A percentile compares a stretch with the other conserved stretches of the same genome.
These are phyloP conservation scores for Nannizziopsis arthrosporioides DNA, from an alignment of 2,329 filamentous ascomycete species.

Conservation along the genomic window DNA sequence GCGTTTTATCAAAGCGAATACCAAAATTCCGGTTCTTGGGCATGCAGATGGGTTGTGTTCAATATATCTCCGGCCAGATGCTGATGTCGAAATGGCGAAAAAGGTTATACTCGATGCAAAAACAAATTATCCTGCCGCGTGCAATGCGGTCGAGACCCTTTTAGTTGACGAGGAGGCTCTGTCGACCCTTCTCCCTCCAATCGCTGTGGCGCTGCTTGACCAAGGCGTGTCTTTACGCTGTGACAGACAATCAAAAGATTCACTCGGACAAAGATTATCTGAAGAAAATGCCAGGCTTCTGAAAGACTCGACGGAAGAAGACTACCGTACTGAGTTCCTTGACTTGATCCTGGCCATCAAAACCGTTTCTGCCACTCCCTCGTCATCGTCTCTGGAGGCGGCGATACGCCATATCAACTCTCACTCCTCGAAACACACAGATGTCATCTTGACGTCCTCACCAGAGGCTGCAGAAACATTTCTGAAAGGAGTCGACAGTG, in stretches of 20 bases:
- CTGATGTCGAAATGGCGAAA: slow-evolving; percentile 58
- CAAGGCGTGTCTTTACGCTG: slow-evolving; percentile 76
- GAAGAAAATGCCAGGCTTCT: slow-evolving; percentile 40
- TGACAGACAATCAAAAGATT: slow-evolving; percentile 56
- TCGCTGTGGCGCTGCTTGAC: slow-evolving; percentile 60
- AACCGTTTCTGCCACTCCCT: slow-evolving; percentile 44
- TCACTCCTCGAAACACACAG: slow-evolving; percentile 89
- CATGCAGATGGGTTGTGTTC: slow-evolving; percentile 90
- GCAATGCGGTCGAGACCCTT: slow-evolving; percentile 87
- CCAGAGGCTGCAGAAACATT: slow-evolving; percentile 62
- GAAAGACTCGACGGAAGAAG: slow-evolving; percentile 53
- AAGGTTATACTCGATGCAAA: slow-evolving; percentile 83
- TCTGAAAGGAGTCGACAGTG: slow-evolving; percentile 74
- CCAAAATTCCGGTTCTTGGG: slow-evolving; percentile 88
- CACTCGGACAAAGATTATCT: slow-evolving; percentile 42
- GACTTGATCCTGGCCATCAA: slow-evolving; percentile 75
- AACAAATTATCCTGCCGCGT: slow-evolving; percentile 86
- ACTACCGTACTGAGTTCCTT: slow-evolving; percentile 84
- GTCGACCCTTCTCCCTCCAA: slow-evolving; percentile 52
- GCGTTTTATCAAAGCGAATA: slow-evolving; percentile 75
- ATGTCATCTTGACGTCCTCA: slow-evolving; percentile 69
- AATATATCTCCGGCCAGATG: slow-evolving; percentile 71
- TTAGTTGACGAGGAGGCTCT: slow-evolving; percentile 67
- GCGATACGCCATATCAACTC: slow-evolving; percentile 83
- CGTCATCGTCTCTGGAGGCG: slow-evolving; percentile 43